These are phyloP conservation scores for Aspergillus sp. DNA, from an alignment of 2,329 filamentous ascomycete genomes.

Conservation along the genomic window DNA sequence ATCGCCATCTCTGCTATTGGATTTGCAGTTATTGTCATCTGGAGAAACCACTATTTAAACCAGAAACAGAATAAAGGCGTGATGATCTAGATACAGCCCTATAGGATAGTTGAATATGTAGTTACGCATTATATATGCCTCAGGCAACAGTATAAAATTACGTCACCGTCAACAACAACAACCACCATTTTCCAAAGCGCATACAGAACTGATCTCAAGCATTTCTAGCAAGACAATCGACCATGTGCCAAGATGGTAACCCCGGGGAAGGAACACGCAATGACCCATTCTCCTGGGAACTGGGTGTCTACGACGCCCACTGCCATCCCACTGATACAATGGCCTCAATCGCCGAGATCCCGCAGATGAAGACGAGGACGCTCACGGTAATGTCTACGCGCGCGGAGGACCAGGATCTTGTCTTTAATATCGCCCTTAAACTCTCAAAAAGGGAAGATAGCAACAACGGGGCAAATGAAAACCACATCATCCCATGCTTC, in stretches of 20 bases:
- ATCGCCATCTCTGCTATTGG: no score
- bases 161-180: no score
- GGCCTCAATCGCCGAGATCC: constrained; percentile 48
- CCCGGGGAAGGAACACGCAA: constrained; percentile 6
- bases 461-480: constrained; percentile 15
- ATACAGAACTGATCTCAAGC: not conserved
- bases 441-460: constrained; percentile 27
- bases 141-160: no score
- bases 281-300: constrained; percentile 51
- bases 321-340: constrained; percentile 62
- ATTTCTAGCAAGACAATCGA: not conserved
- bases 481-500: constrained; percentile 54
- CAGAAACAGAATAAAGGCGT: no score
- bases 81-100: no score
- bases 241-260: not conserved
- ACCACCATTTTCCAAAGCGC: no score
- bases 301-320: constrained; percentile 59
- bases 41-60: no score
- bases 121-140: no score
- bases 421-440: constrained; percentile 42
- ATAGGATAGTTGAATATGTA: no score
- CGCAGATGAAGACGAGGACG: constrained; percentile 50
- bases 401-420: constrained; percentile 55
- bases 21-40: no score
- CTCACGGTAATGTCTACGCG: constrained; percentile 60